These are phyloP conservation scores for Cercophora newfieldiana DNA, from an alignment of 495 filamentous ascomycete genomes.

Conservation along the genomic window DNA sequence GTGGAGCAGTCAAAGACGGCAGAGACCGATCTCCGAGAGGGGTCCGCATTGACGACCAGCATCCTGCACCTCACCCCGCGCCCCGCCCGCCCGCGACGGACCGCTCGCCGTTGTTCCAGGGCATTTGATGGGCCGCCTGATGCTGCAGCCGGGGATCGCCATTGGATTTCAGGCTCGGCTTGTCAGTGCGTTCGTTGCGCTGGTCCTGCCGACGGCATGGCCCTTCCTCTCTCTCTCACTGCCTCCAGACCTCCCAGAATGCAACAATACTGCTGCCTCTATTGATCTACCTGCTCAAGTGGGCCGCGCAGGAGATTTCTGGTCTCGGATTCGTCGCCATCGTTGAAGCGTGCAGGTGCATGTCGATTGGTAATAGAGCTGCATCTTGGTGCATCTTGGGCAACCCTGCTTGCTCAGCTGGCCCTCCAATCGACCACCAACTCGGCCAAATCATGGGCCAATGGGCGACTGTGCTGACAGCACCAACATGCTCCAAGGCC, in stretches of 20 bases:
- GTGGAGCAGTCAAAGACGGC: neutral
- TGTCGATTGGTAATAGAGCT: slow-evolving; percentile 18
- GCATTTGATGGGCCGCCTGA: neutral
- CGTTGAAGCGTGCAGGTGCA: neutral
- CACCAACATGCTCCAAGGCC: neutral
- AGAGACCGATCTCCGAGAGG: neutral
- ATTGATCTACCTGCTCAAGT: slow-evolving; percentile 3
- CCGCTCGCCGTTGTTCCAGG: slow-evolving; percentile 3
- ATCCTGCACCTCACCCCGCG: neutral
- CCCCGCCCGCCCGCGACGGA: slow-evolving; percentile 1
- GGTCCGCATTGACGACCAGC: neutral
- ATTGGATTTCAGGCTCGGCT: neutral
- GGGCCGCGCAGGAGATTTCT: slow-evolving; percentile 13
- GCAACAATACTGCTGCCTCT: neutral
- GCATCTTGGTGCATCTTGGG: slow-evolving; percentile 9
- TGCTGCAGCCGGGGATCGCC: slow-evolving; percentile 1
- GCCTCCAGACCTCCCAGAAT: neutral
- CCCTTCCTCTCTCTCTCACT: neutral
- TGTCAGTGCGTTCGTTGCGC: neutral
- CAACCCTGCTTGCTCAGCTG: slow-evolving; percentile 17
- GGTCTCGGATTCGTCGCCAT: slow-evolving; percentile 1
- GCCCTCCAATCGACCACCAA: slow-evolving; percentile 2
- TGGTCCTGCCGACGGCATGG: slow-evolving; percentile 4
- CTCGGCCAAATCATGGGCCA: slow-evolving; percentile 9
- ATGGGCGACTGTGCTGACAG: neutral